Percentiles rank a stretch among this genome's conserved stretches.
Evolutionary conservation across 75 land plant species (phyloP).

Genomic region (Pinus albicaulis): DNA sequence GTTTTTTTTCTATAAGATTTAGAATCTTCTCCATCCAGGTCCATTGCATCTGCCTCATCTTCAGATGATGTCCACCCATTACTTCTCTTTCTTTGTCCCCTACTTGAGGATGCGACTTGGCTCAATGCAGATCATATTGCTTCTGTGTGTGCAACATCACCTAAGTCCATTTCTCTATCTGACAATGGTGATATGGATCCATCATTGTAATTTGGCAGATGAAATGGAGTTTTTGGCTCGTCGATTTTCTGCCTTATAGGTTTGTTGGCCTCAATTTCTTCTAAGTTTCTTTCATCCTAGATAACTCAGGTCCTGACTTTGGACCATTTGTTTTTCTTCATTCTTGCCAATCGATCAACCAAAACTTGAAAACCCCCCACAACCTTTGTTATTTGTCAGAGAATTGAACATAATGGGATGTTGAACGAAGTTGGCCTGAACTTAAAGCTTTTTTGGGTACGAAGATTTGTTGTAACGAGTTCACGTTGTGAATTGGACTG

Average conservation of each 20-base stretch:
- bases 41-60: slow-evolving; percentile 78
- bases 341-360: background rate
- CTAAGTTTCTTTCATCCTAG: slow-evolving; percentile 85
- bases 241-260: slow-evolving; percentile 86
- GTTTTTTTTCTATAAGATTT: slow-evolving; percentile 12
- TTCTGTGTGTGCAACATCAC: slow-evolving; percentile 63
- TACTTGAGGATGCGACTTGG: slow-evolving; percentile 75
- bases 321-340: slow-evolving; percentile 1
- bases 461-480: no score
- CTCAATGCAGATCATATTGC: slow-evolving; percentile 63
- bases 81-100: slow-evolving; percentile 5
- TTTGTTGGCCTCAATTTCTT: slow-evolving; percentile 77
- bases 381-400: no score
- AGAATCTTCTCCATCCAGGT: slow-evolving; percentile 55
- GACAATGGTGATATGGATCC: slow-evolving; percentile 52
- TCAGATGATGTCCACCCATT: slow-evolving; percentile 87
- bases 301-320: slow-evolving; percentile 53
- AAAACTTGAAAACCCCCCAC: no score
- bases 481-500: no score
- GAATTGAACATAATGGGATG: no score
- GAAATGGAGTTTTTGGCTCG: slow-evolving; percentile 95
- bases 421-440: no score
- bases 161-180: slow-evolving; percentile 37
- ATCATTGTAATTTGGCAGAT: slow-evolving; percentile 43
- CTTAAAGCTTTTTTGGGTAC: no score